Percentiles rank a stretch among this genome's conserved stretches.
Evolutionary conservation across 768 basidiomycete genomes (phyloP).

Genomic region (Daedaleopsis sinensis): DNA sequence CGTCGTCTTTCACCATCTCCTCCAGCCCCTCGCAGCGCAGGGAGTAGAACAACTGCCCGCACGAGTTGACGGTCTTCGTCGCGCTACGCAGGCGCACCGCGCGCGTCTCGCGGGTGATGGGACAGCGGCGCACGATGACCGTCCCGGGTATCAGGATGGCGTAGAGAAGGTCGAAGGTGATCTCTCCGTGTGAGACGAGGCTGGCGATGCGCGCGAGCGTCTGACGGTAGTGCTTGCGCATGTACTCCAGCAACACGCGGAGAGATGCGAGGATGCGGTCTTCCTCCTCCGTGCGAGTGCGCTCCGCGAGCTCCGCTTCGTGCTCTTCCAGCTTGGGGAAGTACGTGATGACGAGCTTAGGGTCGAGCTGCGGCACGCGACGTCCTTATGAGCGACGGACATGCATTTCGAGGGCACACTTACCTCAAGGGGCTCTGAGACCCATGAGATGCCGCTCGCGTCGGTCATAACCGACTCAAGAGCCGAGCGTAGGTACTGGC

Average conservation of each 20-base stretch:
- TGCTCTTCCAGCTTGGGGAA: conserved; percentile 50
- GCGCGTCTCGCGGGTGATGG: conserved; percentile 52
- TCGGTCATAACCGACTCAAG: conserved; percentile 59
- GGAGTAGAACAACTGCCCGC: conserved; percentile 43
- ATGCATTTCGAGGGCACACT: too few relatives aligned
- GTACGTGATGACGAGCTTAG: conserved; percentile 57
- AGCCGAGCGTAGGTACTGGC: conserved; percentile 56
- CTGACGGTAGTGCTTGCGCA: conserved; percentile 48
- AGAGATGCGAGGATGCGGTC: conserved; percentile 43
- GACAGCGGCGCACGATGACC: conserved; percentile 53
- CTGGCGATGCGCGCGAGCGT: conserved; percentile 50
- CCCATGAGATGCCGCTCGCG: conserved; percentile 64
- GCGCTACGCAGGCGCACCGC: conserved; percentile 49
- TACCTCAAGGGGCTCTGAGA: conserved; percentile 55
- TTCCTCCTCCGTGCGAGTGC: conserved; percentile 43
- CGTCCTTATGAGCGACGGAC: neutral
- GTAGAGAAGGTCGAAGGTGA: conserved; percentile 54
- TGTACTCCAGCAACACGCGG: conserved; percentile 39
- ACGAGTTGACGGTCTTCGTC: conserved; percentile 36
- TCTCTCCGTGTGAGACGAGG: conserved; percentile 55
- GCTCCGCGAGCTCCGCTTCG: conserved; percentile 39
- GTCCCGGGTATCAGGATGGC: conserved; percentile 55
- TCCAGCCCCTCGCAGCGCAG: conserved; percentile 55
- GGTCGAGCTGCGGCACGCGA: conserved; percentile 44
- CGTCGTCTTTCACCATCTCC: conserved; percentile 39